Base-by-base conservation (phyloP, 2,329 filamentous ascomycete species). In the Diaporthe sp. region DNA sequence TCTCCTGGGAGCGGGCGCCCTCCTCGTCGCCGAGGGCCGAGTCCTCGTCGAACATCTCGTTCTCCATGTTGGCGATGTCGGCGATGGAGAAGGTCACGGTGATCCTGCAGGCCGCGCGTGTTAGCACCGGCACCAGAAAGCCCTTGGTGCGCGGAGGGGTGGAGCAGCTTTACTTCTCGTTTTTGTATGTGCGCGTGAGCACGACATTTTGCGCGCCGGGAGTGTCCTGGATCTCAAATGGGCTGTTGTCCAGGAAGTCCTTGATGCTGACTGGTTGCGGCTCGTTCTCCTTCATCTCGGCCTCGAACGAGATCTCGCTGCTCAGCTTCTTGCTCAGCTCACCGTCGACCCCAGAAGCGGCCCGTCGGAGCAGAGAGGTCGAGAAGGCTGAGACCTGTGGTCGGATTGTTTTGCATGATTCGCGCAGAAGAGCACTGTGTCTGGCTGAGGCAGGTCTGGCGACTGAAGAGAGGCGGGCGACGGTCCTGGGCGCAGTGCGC, bases 241-340 rank as follows among this genome's bases (percentile, higher is more conserved):
- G 90, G 81, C 93, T 92, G 86, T 95, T 96, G 82, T 96, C 92
- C 64, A 98, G 86, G 85, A 97, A 98, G 83, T 97, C 94, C 86
- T 95, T 93, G 84, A 98, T 90, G 83, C 92, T 94, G 77, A 92
- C 89, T 54, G 95, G 93, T 78, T 94, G 86, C 77, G 94, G 90
- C 80, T 94, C 91, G 76, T 90, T 88, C 78, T 92, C 89, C 85
- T 93, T 92, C 85, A 95, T 92, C 81, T 96, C 92, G 80, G 92
- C 91, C 89, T 98, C 97, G 82, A 97, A 92, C 83, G 92, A 87
- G 78, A 97, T 88, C 87, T 76, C 96, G 82, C 91, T 92, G 78
- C 94, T 91, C 67, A 99, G 91, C 90, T 98, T 98, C 75, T 92
- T 91, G 54, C 92, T 90, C 71, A 99, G 92, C 86, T 98, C 95